These are phyloP conservation scores for Kwoniella shivajii DNA, from an alignment of 1,284 basidiomycete species.

Conservation along the genomic window DNA sequence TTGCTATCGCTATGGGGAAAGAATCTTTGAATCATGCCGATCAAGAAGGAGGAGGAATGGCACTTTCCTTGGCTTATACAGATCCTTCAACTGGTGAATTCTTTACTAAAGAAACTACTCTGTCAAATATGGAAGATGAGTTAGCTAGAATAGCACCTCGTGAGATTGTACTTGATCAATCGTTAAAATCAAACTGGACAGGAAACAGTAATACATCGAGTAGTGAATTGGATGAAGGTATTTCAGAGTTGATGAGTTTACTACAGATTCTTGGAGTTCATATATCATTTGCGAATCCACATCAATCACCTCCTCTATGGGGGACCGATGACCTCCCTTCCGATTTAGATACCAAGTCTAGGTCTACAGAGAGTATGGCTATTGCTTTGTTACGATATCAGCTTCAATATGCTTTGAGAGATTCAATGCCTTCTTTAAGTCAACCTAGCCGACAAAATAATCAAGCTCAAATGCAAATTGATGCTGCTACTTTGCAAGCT, in stretches of 20 bases:
- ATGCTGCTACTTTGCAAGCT: slow-evolving; percentile 83
- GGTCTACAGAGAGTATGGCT: slow-evolving; percentile 60
- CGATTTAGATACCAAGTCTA: not conserved
- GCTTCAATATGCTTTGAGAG: slow-evolving; percentile 71
- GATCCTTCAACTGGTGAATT: slow-evolving; percentile 96
- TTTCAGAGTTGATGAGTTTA: slow-evolving; percentile 24
- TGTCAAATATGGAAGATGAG: slow-evolving; percentile 72
- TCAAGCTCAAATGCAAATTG: slow-evolving; percentile 78
- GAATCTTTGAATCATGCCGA: not conserved
- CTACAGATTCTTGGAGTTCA: slow-evolving; percentile 40
- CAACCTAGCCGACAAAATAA: slow-evolving; percentile 64
- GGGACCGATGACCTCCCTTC: not conserved
- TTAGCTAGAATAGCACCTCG: slow-evolving; percentile 77
- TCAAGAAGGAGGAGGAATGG: slow-evolving; percentile 29
- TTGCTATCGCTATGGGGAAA: slow-evolving; percentile 62
- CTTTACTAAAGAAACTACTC: slow-evolving; percentile 67
- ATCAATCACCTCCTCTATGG: slow-evolving; percentile 9
- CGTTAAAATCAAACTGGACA: slow-evolving; percentile 51
- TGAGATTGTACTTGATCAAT: slow-evolving; percentile 72
- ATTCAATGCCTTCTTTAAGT: slow-evolving; percentile 63
- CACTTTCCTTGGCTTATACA: slow-evolving; percentile 77
- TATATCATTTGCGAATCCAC: slow-evolving; percentile 44
- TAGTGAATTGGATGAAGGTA: not conserved
- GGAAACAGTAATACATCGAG: not conserved
- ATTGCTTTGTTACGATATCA: slow-evolving; percentile 69